Conservation (phyloP, 1,284 basidiomycete species). For the Cryptococcus sp. region DNA sequence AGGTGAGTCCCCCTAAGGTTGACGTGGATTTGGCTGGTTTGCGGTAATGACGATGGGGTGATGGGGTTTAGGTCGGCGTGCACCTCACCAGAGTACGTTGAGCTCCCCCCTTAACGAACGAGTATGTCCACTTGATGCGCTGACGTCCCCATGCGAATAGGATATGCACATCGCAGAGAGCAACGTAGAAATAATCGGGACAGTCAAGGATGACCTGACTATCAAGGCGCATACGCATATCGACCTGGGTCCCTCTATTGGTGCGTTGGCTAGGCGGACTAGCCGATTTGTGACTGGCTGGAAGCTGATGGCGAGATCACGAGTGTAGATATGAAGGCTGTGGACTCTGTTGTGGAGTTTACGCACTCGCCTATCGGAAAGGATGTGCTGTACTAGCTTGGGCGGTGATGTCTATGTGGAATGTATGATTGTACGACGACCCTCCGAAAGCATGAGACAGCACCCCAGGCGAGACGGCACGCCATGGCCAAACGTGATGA, state of each 20-base stretch:
- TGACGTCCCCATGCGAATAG: conserved; percentile 48
- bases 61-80: conserved; percentile 55
- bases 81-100: conserved; percentile 54
- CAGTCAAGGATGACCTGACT: conserved; percentile 59
- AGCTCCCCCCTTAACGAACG: neutral
- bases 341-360: conserved; percentile 42
- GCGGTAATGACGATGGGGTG: no score
- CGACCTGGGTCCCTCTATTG: conserved; percentile 63
- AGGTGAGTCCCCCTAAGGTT: conserved; percentile 45
- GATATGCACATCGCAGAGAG: conserved; percentile 56
- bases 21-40: no score
- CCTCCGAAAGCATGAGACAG: neutral
- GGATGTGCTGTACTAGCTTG: conserved; percentile 32
- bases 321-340: conserved; percentile 40
- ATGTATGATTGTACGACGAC: neutral
- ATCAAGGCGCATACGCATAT: conserved; percentile 63
- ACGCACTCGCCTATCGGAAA: conserved; percentile 39
- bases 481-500: neutral
- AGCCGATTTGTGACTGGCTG: neutral
- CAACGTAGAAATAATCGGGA: conserved; percentile 73
- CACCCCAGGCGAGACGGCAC: neutral
- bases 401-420: neutral
- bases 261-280: conserved; percentile 55
- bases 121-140: neutral
- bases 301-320: neutral